Conservation (phyloP, 148 eudicot genomes). For the Dianthus caryophyllus region DNA sequence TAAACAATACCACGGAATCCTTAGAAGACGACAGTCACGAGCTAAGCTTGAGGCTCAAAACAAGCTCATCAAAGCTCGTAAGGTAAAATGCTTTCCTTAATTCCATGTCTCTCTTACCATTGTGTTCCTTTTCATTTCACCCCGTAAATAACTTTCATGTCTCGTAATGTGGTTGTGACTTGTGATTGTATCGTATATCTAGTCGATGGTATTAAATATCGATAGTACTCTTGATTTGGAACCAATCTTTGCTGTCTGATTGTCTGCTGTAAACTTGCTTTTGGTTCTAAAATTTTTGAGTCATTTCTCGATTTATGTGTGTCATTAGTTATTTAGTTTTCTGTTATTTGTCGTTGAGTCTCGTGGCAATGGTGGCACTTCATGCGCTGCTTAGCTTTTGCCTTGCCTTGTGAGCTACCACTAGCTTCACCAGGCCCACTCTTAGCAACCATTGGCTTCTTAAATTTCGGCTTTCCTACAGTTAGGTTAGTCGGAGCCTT, state of each 20-base stretch:
- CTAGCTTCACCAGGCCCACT: too few species aligned
- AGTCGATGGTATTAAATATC: background rate
- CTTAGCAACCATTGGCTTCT: too few species aligned
- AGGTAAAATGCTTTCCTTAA: constrained; percentile 16
- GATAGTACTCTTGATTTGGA: too few species aligned
- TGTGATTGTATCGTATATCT: background rate
- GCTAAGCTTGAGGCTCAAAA: constrained; percentile 92
- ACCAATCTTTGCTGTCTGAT: background rate
- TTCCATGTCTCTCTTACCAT: background rate
- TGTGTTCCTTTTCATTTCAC: background rate
- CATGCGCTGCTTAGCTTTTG: too few species aligned
- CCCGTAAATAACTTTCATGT: background rate
- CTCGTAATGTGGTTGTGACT: background rate
- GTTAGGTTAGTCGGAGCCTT: too few species aligned
- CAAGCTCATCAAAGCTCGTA: constrained; percentile 51
- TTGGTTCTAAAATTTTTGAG: too few species aligned
- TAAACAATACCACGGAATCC: constrained; percentile 81
- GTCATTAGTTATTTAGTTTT: background rate
- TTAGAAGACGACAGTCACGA: constrained; percentile 78
- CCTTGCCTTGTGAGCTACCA: too few species aligned
- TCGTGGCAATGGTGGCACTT: too few species aligned
- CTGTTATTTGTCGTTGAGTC: constrained; percentile 4
- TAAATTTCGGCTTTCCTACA: too few species aligned
- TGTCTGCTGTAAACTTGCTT: too few species aligned
- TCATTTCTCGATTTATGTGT: too few species aligned